Evolutionary conservation across 768 basidiomycete species (phyloP), one percentile per base, ranked within the genome.

Genomic region (Podaxis sp.): DNA sequence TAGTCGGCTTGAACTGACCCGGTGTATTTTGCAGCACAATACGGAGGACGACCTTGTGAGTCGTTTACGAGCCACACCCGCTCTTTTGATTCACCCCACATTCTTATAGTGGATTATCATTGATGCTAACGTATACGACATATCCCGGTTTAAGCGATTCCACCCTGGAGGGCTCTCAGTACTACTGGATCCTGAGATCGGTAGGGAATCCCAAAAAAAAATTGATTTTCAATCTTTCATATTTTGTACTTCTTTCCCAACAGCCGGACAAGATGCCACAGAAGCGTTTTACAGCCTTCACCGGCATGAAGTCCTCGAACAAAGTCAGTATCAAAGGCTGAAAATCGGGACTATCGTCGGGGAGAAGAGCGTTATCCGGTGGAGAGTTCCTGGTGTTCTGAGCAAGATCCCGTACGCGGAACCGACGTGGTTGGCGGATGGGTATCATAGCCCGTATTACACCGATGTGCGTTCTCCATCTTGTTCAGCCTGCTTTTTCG

Each of bases 211-310:
- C 47, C 24, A 55, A 19, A 43, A 40, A 49, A 25, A 40, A 49
- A 25, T 59, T 6, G 61, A 38, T 65, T 81, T 69, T 9, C 36
- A 7, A 19, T 17, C n/a, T 43, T 17, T 37, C 4, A 27, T 25
- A 4, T 8, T 17, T 85, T 56, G 25, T 4, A 24, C n/a, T 22
- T 49, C 13, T 43, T 43, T 13, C 15, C 8, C 8, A 33, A 43
- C 76, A 89, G 93, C 91, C 55, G 94, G 93, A 8, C 82, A 91
- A 72, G 94, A 97, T 68, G 89, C 89, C 1, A 96, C 94, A 0
- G 89, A 93, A 38, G 83, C 84, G 4, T 97, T 98, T 79, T 97
- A 89, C 68, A 85, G 90, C 57, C 86, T 98, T 43, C 96, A 98
- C 71, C 84, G 93, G 24, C 84, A 88, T 46, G 94, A 96, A 68